Evolutionary conservation across 768 basidiomycete species (phyloP), one percentile per base, ranked within the genome.

Genomic region (Kockovaella imperatae): DNA sequence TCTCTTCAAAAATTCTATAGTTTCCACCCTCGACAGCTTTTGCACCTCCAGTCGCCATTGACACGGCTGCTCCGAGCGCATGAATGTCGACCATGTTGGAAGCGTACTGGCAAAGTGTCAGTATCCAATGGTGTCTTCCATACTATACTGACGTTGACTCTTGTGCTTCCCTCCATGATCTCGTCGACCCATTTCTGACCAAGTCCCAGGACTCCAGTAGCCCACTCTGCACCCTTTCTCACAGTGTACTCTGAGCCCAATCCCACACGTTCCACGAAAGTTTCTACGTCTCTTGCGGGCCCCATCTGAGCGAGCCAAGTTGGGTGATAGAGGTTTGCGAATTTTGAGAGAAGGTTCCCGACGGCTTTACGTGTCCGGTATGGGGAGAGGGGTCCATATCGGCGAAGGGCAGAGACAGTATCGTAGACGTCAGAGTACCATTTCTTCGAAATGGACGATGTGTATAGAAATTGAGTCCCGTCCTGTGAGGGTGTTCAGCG

Each of bases 1-100:
- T 91, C 42, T 80, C 72, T 55, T 87, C 83, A 59, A 96, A 96
- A 29, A 96, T 77, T 59, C 79, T 79, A 69, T 77, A 84, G 69
- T 95, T 93, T 4, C 93, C 93, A 5, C 86, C 83, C 51, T 75
- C 69, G 36, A 93, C 79, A 11, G 77, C 76, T 3, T 74, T 72
- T 0, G 86, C 87, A 13, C 82, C 81, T 0, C 62, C 70, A 2
- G 88, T 77, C 3, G 87, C 86, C 74, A 96, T 77, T 6, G 82
- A 82, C 42, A 76, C 76, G 11, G 79, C 69, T 5, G 83, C 86
- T 47, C 79, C 87, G 24, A 96, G 71, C 0, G 80, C 87, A 63
- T 93, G 87, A 1, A 96, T 82, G 20, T 74, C 58, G 56, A 79
- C 76, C 11, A 80, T 76, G 60, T 88, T 80, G 78, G 87, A 60